Conservation (phyloP, 768 basidiomycete genomes). For the Rhodotorula taiwanensis region DNA sequence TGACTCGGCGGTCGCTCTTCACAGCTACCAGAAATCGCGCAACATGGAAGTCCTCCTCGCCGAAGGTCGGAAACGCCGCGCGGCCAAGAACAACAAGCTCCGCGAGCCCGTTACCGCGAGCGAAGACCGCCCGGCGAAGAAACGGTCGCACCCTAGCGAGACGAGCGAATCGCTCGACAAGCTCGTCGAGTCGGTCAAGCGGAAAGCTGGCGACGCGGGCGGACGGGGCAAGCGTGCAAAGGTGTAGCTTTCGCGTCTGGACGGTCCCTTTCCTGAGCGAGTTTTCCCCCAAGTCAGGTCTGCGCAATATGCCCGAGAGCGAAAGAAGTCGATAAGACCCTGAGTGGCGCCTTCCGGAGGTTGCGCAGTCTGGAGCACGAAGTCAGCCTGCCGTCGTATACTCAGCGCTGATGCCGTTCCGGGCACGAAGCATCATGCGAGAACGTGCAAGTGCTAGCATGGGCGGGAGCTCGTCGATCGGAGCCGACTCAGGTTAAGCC, state of each 20-base stretch:
- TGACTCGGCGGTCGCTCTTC: not conserved
- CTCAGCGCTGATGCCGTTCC: too few relatives aligned
- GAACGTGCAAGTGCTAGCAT: too few relatives aligned
- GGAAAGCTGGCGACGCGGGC: conserved; percentile 53
- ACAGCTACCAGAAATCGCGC: conserved; percentile 85
- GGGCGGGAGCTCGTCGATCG: too few relatives aligned
- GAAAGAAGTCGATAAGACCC: too few relatives aligned
- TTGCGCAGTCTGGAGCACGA: too few relatives aligned
- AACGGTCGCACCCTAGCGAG: conserved; percentile 27
- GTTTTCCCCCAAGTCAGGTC: too few relatives aligned
- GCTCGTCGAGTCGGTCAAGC: conserved; percentile 80
- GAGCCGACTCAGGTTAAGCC: too few relatives aligned
- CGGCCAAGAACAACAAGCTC: conserved; percentile 12
- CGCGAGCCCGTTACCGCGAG: conserved; percentile 41
- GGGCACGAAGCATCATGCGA: too few relatives aligned
- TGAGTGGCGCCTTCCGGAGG: too few relatives aligned
- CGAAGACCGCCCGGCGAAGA: conserved; percentile 8
- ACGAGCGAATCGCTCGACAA: conserved; percentile 51
- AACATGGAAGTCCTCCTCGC: conserved; percentile 76
- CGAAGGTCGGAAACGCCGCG: conserved; percentile 66
- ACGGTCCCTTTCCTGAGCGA: not conserved
- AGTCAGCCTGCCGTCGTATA: too few relatives aligned
- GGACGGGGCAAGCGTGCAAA: conserved; percentile 35
- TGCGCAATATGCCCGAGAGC: too few relatives aligned
- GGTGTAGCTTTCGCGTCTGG: not conserved